These are phyloP conservation scores for Beauveria australis DNA, from an alignment of 2,329 filamentous ascomycete genomes.

Conservation along the genomic window DNA sequence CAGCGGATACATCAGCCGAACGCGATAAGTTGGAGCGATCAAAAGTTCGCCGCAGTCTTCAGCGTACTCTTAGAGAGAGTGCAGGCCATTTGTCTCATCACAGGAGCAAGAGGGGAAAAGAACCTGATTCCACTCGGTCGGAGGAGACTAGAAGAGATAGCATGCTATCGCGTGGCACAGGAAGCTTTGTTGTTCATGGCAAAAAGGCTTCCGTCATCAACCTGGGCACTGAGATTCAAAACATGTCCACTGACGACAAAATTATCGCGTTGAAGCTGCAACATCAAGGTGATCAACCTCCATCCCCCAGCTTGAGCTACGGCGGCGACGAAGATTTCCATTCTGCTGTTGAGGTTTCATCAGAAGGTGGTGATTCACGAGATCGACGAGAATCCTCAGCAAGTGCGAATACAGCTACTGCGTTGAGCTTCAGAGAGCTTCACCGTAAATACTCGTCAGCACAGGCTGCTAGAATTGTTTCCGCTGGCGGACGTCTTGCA, in stretches of 20 bases:
- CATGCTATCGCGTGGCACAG: conserved; percentile 67
- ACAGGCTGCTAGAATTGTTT: conserved; percentile 35
- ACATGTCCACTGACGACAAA: conserved; percentile 65
- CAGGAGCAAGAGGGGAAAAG: conserved; percentile 68
- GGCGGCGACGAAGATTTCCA: conserved; percentile 42
- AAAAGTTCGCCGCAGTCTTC: conserved; percentile 76
- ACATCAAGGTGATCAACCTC: conserved; percentile 32
- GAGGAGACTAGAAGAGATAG: conserved; percentile 46
- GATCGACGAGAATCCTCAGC: conserved; percentile 53
- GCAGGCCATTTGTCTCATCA: conserved; percentile 58
- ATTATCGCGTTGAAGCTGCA: conserved; percentile 53
- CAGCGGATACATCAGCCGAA: conserved; percentile 28
- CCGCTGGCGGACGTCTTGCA: conserved; percentile 32
- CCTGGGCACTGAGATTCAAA: conserved; percentile 88
- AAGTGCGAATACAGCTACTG: conserved; percentile 59
- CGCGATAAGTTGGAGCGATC: conserved; percentile 49
- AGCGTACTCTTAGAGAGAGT: conserved; percentile 80
- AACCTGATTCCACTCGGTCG: conserved; percentile 29
- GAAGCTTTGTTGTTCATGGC: conserved; percentile 91
- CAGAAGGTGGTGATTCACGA: conserved; percentile 32
- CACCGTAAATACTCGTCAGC: conserved; percentile 52
- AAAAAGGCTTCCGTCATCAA: conserved; percentile 97
- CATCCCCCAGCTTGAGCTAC: conserved; percentile 27
- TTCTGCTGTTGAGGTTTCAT: conserved; percentile 38
- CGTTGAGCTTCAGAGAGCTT: conserved; percentile 55